Percentiles rank a stretch among this genome's conserved stretches.
These are phyloP conservation scores for Stromatinia cepivora DNA, from an alignment of 2,329 filamentous ascomycete species.

Conservation along the genomic window DNA sequence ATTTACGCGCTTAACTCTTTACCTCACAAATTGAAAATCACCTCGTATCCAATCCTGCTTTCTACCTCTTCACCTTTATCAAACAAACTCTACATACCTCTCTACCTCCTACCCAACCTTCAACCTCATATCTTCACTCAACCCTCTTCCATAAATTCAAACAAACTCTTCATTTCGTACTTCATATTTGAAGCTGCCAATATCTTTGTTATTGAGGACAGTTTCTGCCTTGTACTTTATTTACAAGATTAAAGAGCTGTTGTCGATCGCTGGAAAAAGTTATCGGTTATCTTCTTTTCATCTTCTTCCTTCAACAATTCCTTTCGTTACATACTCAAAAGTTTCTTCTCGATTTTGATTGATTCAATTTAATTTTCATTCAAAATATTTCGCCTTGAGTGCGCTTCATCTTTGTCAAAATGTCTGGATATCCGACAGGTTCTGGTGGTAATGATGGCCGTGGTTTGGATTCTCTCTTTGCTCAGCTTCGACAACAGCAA, in stretches of 20 bases:
- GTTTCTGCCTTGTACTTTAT: slow-evolving; percentile 21
- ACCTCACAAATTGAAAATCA: slow-evolving; percentile 2
- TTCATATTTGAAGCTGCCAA: slow-evolving; percentile 3
- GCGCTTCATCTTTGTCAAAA: slow-evolving; percentile 38
- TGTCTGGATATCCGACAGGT: slow-evolving; percentile 41
- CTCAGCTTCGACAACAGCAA: slow-evolving; percentile 40
- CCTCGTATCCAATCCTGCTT: not conserved
- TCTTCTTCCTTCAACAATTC: slow-evolving; percentile 23
- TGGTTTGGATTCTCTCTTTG: slow-evolving; percentile 40
- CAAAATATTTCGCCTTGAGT: slow-evolving; percentile 36
- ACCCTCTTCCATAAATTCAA: slow-evolving; percentile 8
- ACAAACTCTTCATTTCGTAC: slow-evolving; percentile 6
- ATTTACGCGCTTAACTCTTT: slow-evolving; percentile 2
- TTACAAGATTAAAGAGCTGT: slow-evolving; percentile 24
- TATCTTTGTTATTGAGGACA: slow-evolving; percentile 16
- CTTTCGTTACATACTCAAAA: slow-evolving; percentile 23
- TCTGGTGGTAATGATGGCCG: slow-evolving; percentile 33
- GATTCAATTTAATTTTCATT: slow-evolving; percentile 31
- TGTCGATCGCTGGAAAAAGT: slow-evolving; percentile 17
- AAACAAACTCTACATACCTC: slow-evolving; percentile 1
- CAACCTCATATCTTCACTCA: slow-evolving; percentile 7
- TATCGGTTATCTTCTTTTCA: slow-evolving; percentile 2
- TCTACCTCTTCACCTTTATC: not conserved
- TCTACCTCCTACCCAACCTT: not conserved
- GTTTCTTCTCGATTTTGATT: slow-evolving; percentile 33